Percentiles rank a stretch among this genome's conserved stretches.
phyloP scores from a whole-genome alignment of 257 asterid genomes.

The Cinchona pubescens region DNA sequence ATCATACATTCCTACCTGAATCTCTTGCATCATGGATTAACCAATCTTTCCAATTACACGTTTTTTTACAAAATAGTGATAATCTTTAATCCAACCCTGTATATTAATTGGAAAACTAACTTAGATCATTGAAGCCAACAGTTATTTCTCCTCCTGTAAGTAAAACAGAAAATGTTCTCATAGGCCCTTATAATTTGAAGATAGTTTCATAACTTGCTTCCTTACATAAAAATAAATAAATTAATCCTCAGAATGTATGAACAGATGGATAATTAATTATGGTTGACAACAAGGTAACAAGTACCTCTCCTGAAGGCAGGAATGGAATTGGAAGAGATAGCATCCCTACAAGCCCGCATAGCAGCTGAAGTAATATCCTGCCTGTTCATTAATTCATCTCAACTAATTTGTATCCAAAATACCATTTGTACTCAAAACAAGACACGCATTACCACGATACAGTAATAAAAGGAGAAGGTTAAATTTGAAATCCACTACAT shows the following conservation, averaged over 20 bases:
- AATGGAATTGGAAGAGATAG: slow-evolving; percentile 86
- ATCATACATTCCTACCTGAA: not conserved
- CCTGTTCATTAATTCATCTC: slow-evolving; percentile 30
- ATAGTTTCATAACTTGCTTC: not conserved
- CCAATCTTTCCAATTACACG: not conserved
- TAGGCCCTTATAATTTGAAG: not conserved
- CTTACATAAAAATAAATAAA: not conserved
- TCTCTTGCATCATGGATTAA: not conserved
- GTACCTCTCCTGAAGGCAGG: slow-evolving; percentile 90
- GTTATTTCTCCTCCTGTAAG: not conserved
- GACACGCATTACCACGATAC: not conserved
- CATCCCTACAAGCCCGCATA: slow-evolving; percentile 87
- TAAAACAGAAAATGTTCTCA: not conserved
- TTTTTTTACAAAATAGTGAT: not conserved
- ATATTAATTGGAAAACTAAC: not conserved
- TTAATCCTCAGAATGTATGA: not conserved
- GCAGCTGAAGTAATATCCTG: slow-evolving; percentile 92
- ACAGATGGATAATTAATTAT: not conserved
- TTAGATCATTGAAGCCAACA: not conserved
- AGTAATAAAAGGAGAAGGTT: no score
- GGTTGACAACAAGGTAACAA: not conserved
- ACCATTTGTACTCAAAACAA: not conserved
- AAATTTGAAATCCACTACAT: not conserved
- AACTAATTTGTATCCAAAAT: not conserved
- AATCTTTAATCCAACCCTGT: not conserved